Evolutionary conservation across 371 early-diverging fungal genomes (phyloP).

Genomic region (Dichotomocladium elegans): DNA sequence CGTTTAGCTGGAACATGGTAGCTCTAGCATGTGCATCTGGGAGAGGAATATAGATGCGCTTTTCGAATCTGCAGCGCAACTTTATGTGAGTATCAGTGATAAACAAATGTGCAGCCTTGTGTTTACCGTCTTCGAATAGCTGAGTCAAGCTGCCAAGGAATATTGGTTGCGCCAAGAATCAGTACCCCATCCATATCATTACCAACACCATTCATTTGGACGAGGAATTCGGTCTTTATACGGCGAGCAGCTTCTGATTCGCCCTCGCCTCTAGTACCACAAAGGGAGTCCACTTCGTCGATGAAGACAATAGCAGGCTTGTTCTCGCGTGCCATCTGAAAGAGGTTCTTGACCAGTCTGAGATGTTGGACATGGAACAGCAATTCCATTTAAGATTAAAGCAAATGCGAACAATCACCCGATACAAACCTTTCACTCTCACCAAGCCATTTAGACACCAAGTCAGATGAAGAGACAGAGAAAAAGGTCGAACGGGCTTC

Average conservation of each 20-base stretch:
- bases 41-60: slow-evolving; percentile 94
- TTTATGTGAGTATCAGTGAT: not conserved
- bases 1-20: slow-evolving; percentile 86
- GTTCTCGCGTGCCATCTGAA: slow-evolving; percentile 90
- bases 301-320: slow-evolving; percentile 96
- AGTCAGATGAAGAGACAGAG: slow-evolving; percentile 91
- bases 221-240: slow-evolving; percentile 91
- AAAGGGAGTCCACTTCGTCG: slow-evolving; percentile 97
- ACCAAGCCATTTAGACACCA: slow-evolving; percentile 98
- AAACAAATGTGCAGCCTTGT: too few relatives aligned
- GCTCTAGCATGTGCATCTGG: slow-evolving; percentile 89
- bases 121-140: slow-evolving; percentile 87
- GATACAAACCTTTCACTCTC: slow-evolving; percentile 84
- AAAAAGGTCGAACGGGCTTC: slow-evolving; percentile 96
- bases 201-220: slow-evolving; percentile 98
- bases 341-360: slow-evolving; percentile 87
- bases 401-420: not conserved
- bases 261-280: slow-evolving; percentile 92
- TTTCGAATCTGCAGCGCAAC: slow-evolving; percentile 75
- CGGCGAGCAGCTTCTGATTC: slow-evolving; percentile 93
- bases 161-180: slow-evolving; percentile 96
- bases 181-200: slow-evolving; percentile 91
- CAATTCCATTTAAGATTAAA: not conserved
- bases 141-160: slow-evolving; percentile 93
- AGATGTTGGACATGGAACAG: not conserved